Evolutionary conservation across 495 filamentous ascomycete species (phyloP).

Genomic region (Thozetella sp.): DNA sequence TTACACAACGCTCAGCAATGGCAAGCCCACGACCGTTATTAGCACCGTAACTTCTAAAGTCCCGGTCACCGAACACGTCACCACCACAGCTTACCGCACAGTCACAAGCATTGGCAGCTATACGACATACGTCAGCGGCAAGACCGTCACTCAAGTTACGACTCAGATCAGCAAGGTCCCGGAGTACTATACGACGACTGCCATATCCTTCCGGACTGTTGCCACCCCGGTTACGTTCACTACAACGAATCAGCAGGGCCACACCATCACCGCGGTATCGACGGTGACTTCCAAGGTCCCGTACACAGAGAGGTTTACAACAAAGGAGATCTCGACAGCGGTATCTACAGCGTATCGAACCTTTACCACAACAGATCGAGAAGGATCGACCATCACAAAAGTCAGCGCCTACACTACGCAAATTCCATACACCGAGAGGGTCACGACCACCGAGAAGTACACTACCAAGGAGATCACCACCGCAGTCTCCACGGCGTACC

Average conservation of each 20-base stretch:
- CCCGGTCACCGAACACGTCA: background rate
- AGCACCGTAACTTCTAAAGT: background rate
- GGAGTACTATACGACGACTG: background rate
- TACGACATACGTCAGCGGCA: no score
- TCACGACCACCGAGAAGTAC: no score
- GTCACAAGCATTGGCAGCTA: no score
- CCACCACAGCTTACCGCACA: background rate
- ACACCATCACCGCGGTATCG: background rate
- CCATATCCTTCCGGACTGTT: background rate
- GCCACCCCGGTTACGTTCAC: background rate
- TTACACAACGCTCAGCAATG: background rate
- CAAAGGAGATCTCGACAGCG: no score
- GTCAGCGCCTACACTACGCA: no score
- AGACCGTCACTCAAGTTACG: no score
- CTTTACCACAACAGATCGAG: no score
- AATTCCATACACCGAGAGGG: no score
- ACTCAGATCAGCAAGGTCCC: no score
- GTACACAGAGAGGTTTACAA: background rate
- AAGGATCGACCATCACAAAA: no score
- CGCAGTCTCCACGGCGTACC: background rate
- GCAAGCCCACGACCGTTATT: background rate
- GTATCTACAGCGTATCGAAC: no score
- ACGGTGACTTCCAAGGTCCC: background rate
- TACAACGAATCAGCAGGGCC: background rate
- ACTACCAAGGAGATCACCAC: no score